Conservation (phyloP, 208 protist species). For the Trichomonas tenax region DNA sequence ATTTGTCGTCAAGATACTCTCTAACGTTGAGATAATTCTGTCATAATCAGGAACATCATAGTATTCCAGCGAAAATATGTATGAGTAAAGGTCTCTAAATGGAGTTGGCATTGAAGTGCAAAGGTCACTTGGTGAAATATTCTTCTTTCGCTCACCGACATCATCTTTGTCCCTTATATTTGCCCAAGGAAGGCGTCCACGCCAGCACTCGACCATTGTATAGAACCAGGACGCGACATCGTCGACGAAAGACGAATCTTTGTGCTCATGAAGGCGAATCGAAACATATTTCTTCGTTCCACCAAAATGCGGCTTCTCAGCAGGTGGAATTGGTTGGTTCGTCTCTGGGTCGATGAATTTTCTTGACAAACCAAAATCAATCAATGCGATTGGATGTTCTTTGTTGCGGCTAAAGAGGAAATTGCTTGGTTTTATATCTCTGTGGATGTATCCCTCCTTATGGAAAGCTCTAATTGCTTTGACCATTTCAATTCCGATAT, state of each 20-base stretch:
- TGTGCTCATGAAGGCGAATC: neutral
- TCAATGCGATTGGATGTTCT: neutral
- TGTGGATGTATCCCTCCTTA: neutral
- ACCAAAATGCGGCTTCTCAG: neutral
- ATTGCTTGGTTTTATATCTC: neutral
- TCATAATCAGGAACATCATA: neutral
- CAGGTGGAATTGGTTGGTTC: neutral
- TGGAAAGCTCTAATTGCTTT: neutral
- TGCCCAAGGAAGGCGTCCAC: neutral
- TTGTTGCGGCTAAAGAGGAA: neutral
- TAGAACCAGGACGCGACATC: neutral
- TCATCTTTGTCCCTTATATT: neutral
- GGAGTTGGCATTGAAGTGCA: neutral
- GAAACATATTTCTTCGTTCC: neutral
- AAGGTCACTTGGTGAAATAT: neutral
- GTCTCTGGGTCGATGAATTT: neutral
- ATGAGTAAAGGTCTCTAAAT: neutral
- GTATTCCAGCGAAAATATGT: neutral
- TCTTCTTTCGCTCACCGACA: neutral
- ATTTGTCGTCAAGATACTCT: neutral
- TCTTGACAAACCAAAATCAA: neutral
- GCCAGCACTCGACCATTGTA: neutral
- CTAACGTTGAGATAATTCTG: neutral
- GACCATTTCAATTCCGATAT: neutral
- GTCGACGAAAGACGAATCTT: neutral